A percentile compares a stretch with the other conserved stretches of the same genome.
These are phyloP conservation scores for Apiospora marii DNA, from an alignment of 2,329 filamentous ascomycete genomes.

Conservation along the genomic window DNA sequence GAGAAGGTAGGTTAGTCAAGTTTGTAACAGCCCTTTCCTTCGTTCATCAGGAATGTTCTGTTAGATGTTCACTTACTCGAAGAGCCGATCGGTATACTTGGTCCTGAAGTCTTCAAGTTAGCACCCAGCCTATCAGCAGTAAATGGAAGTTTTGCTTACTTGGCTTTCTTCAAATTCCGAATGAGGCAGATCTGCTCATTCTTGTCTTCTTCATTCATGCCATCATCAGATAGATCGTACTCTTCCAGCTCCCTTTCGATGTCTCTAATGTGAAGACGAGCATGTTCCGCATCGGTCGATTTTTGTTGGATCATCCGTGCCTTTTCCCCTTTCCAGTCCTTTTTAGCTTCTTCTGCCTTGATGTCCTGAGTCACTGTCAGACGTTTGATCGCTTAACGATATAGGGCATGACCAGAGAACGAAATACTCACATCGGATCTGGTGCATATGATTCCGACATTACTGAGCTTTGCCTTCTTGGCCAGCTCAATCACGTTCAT, in stretches of 20 bases:
- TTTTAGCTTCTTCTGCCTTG: slow-evolving; percentile 41
- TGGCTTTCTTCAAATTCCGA: neutral
- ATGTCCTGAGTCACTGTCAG: slow-evolving; percentile 39
- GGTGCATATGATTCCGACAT: slow-evolving; percentile 53
- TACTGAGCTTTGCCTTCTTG: slow-evolving; percentile 44
- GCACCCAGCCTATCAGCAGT: neutral
- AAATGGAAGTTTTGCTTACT: neutral
- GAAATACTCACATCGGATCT: slow-evolving; percentile 46
- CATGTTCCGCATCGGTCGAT: neutral
- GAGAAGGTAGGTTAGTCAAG: no score
- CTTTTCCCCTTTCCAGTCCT: slow-evolving; percentile 41
- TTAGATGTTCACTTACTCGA: neutral
- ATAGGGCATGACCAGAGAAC: neutral
- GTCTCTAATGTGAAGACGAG: neutral
- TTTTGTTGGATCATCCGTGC: slow-evolving; percentile 32
- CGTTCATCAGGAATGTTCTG: neutral
- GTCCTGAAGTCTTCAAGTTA: neutral
- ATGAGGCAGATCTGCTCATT: neutral
- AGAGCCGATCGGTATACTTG: neutral
- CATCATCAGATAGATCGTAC: neutral
- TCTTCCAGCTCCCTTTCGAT: neutral
- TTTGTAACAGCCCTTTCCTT: neutral
- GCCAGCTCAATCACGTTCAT: slow-evolving; percentile 51
- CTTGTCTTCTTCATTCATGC: neutral
- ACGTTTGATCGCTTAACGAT: neutral